phyloP scores from a whole-genome alignment of 2,329 filamentous ascomycete genomes.

The Xylaria sp. region DNA sequence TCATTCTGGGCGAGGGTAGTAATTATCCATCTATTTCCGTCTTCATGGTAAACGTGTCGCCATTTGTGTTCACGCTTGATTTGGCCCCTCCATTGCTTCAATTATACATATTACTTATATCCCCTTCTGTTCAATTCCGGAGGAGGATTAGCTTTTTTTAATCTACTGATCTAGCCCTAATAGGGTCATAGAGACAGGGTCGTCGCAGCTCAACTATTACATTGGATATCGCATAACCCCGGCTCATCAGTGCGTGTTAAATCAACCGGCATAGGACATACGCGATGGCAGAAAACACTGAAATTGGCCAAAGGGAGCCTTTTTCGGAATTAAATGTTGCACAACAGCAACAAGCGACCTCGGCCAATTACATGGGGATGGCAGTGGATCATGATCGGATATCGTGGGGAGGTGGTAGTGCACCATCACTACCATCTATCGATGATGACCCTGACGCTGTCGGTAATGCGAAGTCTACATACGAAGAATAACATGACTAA shows the following conservation, averaged over 20 bases:
- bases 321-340: background rate
- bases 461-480: constrained; percentile 20
- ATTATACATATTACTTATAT: background rate
- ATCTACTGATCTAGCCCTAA: background rate
- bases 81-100: background rate
- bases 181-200: background rate
- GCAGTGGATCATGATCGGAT: constrained; percentile 30
- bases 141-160: background rate
- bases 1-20: background rate
- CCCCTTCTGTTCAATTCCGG: background rate
- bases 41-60: background rate
- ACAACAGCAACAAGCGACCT: constrained; percentile 2
- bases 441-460: constrained; percentile 41
- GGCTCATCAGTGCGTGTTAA: background rate
- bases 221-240: background rate
- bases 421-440: constrained; percentile 44
- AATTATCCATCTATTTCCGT: background rate
- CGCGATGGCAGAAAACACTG: constrained; percentile 7
- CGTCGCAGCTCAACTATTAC: background rate
- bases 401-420: constrained; percentile 45
- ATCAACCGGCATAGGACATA: background rate
- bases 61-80: background rate
- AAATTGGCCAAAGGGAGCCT: background rate
- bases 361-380: constrained; percentile 8
- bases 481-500: constrained; percentile 15